These are phyloP conservation scores for Irpex rosettiformis DNA, from an alignment of 1,284 basidiomycete species.

Conservation along the genomic window DNA sequence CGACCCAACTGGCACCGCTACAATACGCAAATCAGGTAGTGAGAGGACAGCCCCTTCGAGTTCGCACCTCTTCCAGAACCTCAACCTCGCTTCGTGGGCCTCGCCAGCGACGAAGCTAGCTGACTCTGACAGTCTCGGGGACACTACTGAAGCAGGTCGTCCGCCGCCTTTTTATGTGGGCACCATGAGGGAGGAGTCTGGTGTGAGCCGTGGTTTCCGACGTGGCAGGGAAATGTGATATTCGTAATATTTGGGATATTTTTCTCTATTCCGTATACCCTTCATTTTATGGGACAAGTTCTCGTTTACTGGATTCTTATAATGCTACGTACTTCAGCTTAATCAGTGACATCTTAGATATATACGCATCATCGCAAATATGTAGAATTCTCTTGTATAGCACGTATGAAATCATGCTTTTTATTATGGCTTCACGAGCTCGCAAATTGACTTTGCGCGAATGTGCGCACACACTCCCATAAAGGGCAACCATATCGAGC, in stretches of 20 bases:
- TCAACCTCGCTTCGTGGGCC: slow-evolving; percentile 27
- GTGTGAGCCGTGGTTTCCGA: slow-evolving; percentile 16
- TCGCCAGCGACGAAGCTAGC: slow-evolving; percentile 15
- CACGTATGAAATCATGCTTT: neutral
- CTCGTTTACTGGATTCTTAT: neutral
- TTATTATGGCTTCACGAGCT: too few relatives aligned
- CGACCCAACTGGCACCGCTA: neutral
- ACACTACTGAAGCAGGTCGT: slow-evolving; percentile 12
- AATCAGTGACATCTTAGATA: neutral
- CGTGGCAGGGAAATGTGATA: slow-evolving; percentile 18
- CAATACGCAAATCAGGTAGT: slow-evolving; percentile 11
- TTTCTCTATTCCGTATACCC: neutral
- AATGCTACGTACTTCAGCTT: neutral
- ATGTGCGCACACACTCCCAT: too few relatives aligned
- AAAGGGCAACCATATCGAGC: neutral
- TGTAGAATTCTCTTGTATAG: neutral
- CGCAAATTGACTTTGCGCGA: too few relatives aligned
- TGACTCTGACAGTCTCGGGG: slow-evolving; percentile 10
- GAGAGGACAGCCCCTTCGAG: slow-evolving; percentile 16
- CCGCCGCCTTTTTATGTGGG: slow-evolving; percentile 15
- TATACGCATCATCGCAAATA: too few relatives aligned
- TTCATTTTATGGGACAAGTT: neutral
- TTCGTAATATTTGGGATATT: neutral
- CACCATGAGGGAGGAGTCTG: slow-evolving; percentile 24
- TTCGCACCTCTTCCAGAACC: slow-evolving; percentile 21